Conservation (phyloP, 1,139 yeast genomes). For the Lodderomyces oxycetoniae region DNA sequence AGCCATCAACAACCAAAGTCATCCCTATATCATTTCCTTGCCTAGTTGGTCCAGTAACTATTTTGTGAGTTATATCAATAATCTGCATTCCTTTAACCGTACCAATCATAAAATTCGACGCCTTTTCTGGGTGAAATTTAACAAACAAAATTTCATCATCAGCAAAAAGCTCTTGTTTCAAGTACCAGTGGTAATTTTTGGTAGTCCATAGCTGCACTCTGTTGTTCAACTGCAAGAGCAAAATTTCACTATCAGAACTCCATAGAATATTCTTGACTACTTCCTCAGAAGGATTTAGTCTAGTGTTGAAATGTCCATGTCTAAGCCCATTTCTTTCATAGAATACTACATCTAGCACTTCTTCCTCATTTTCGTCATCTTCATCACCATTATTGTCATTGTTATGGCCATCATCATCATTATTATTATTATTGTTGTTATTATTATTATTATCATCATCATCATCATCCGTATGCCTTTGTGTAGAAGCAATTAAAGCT, state of each 20-base stretch:
- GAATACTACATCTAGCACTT: conserved; percentile 58
- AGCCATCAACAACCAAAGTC: conserved; percentile 78
- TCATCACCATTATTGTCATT: too few relatives aligned
- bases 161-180: conserved; percentile 66
- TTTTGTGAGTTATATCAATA: conserved; percentile 63
- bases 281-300: conserved; percentile 49
- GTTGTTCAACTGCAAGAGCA: conserved; percentile 61
- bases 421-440: too few relatives aligned
- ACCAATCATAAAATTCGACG: conserved; percentile 67
- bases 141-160: conserved; percentile 44
- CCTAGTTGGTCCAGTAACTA: conserved; percentile 63
- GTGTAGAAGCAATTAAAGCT: conserved; percentile 77
- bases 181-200: conserved; percentile 93
- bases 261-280: conserved; percentile 57
- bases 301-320: conserved; percentile 77
- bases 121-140: conserved; percentile 88
- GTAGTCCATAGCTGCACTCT: conserved; percentile 83
- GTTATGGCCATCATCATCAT: too few relatives aligned
- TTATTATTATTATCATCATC: too few relatives aligned
- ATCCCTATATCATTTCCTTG: conserved; percentile 74
- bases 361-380: conserved; percentile 39
- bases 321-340: conserved; percentile 92
- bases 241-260: conserved; percentile 78
- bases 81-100: conserved; percentile 49
- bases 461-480: conserved; percentile 49